Percentiles rank a stretch among this genome's conserved stretches.
These are phyloP conservation scores for Quercus alba DNA, from an alignment of 306 rosid genomes.

Conservation along the genomic window DNA sequence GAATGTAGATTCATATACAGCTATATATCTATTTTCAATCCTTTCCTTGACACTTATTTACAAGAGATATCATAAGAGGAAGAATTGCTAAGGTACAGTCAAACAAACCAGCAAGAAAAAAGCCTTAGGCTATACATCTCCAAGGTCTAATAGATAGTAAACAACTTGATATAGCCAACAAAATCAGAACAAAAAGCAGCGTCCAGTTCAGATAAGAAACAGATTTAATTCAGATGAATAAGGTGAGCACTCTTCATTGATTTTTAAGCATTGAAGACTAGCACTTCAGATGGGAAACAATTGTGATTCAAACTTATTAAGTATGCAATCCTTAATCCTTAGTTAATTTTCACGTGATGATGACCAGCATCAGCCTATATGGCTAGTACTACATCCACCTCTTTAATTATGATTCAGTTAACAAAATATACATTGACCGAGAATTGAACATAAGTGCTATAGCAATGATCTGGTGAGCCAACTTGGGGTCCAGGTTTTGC, in stretches of 20 bases:
- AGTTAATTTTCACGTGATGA: not conserved
- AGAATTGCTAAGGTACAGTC: slow-evolving; percentile 8
- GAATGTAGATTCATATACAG: slow-evolving; percentile 12
- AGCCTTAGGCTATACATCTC: slow-evolving; percentile 7
- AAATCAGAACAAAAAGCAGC: not conserved
- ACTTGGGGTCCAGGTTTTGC: not conserved
- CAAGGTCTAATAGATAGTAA: not conserved
- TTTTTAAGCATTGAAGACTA: not conserved
- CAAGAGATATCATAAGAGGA: not conserved
- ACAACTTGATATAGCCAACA: not conserved
- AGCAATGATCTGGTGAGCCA: not conserved
- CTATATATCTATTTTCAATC: not conserved
- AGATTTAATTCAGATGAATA: not conserved
- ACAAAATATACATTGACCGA: not conserved
- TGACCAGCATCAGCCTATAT: not conserved
- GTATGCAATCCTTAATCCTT: not conserved
- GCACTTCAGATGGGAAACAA: not conserved
- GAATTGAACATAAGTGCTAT: not conserved
- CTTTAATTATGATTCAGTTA: not conserved
- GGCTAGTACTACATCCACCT: not conserved
- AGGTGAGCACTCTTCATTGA: not conserved
- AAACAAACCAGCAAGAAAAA: not conserved
- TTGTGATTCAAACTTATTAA: not conserved
- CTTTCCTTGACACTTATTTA: slow-evolving; percentile 12
- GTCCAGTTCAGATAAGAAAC: not conserved